Evolutionary conservation across 2,329 filamentous ascomycete genomes (phyloP), one percentile per base, ranked within the genome.

Genomic region (Myotisia sp.): DNA sequence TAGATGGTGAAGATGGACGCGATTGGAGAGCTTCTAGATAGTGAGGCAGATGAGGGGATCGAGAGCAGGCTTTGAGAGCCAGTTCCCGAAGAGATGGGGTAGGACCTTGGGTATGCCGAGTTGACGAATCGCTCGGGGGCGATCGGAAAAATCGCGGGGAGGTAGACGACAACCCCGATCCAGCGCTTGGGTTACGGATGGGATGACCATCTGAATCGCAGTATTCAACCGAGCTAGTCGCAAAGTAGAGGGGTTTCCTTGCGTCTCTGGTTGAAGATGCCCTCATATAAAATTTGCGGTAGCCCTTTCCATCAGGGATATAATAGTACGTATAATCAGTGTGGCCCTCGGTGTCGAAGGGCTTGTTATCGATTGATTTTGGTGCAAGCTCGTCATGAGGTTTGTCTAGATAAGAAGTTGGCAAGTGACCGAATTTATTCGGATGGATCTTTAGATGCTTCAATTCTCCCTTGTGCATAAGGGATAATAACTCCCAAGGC

Each of bases 401-500:
- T n/a, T n/a, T n/a, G n/a, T n/a, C n/a, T n/a, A n/a, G n/a, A 13
- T 37, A 14, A 19, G 37, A 22, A 21, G 23, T 13, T 7, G 18
- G 6, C 6, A 43, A 26, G 12, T 33, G 24, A 9, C 48, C 21
- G 22, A 64, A 55, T 3, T 58, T 56, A 33, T 64, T 64, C 0
- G 59, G 59, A 13, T 50, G 54, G 10, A 57, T 49, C 3, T 46
- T 54, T 12, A 61, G 44, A 29, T 56, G 56, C 34, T 52, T 56
- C 29, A 62, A 36, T 14, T 56, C 49, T 4, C 56, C 55, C 6
- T 16, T 8, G 19, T 47, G 48, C 14, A 58, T 52, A 3, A 65
- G 47, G 36, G 51, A 49, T 10, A 66, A 41, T 5, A 67, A 42
- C 33, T 66, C 63, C 52, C 58, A 63, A 0, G 63, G 63, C 2